A percentile compares a stretch with the other conserved stretches of the same genome.
Evolutionary conservation across 306 rosid genomes (phyloP).

Genomic region (Rosa persica): DNA sequence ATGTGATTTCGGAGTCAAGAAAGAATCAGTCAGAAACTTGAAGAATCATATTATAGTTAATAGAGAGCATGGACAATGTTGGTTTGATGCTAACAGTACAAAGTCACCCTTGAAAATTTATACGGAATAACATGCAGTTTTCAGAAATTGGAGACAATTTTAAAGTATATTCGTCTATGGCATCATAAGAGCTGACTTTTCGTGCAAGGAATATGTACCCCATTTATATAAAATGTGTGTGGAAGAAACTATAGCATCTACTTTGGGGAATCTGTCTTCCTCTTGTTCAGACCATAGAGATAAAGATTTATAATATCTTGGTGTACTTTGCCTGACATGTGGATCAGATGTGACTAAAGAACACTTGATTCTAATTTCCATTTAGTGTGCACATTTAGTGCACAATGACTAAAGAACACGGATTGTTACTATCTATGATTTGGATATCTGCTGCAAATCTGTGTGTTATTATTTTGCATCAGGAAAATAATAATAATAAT

Average conservation of each 20-base stretch:
- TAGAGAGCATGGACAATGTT: constrained; percentile 43
- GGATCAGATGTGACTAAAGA: background rate
- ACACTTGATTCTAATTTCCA: background rate
- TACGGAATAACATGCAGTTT: background rate
- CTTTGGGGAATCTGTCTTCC: background rate
- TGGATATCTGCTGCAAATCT: background rate
- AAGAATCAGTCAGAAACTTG: background rate
- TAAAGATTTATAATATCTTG: background rate
- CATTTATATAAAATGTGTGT: background rate
- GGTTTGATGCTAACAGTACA: constrained; percentile 2
- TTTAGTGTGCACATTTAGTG: background rate
- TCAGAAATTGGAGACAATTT: background rate
- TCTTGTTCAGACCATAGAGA: background rate
- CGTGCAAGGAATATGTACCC: background rate
- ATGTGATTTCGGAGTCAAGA: background rate
- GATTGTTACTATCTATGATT: background rate
- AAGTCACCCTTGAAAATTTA: background rate
- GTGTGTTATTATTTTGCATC: too few relatives aligned
- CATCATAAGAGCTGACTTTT: constrained; percentile 18
- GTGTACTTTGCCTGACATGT: background rate
- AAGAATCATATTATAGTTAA: background rate
- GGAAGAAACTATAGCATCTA: constrained; percentile 9
- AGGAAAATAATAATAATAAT: too few relatives aligned
- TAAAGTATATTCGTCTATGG: background rate
- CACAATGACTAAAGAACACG: background rate